A percentile compares a stretch with the other conserved stretches of the same genome.
Conservation (phyloP, 1,284 basidiomycete genomes). For the Ganoderma resinaceum region DNA sequence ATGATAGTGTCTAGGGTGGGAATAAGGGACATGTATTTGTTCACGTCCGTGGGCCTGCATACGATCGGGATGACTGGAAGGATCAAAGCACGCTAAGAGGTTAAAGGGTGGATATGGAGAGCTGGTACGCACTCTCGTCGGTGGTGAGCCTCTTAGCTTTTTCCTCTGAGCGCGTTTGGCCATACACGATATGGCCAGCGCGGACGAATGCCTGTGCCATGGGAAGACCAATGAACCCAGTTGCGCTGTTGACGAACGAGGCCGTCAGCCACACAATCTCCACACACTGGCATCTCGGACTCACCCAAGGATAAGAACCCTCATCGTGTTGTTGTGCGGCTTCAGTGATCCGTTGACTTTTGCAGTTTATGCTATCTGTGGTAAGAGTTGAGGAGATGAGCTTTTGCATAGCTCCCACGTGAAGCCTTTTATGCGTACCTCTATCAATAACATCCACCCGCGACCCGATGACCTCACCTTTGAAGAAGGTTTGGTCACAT, state of each 20-base stretch:
- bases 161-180: conserved; percentile 50
- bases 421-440: neutral
- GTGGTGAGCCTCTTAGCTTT: conserved; percentile 49
- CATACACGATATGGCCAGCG: conserved; percentile 61
- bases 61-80: conserved; percentile 55
- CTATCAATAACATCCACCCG: neutral
- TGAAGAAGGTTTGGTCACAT: neutral
- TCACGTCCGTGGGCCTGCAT: conserved; percentile 39
- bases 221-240: conserved; percentile 57
- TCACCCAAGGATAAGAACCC: conserved; percentile 39
- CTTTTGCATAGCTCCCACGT: neutral
- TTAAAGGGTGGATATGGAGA: neutral
- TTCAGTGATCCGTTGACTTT: neutral
- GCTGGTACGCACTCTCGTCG: conserved; percentile 49
- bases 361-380: neutral
- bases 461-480: neutral
- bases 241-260: conserved; percentile 27
- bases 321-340: conserved; percentile 23
- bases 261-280: neutral
- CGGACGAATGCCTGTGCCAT: conserved; percentile 55
- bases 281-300: neutral
- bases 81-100: neutral
- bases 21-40: conserved; percentile 49
- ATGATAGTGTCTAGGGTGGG: conserved; percentile 54
- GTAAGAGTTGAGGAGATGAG: neutral